A percentile compares a stretch with the other conserved stretches of the same genome.
Evolutionary conservation across 2,329 filamentous ascomycete genomes (phyloP).

Genomic region (Colletotrichum theobromicola): DNA sequence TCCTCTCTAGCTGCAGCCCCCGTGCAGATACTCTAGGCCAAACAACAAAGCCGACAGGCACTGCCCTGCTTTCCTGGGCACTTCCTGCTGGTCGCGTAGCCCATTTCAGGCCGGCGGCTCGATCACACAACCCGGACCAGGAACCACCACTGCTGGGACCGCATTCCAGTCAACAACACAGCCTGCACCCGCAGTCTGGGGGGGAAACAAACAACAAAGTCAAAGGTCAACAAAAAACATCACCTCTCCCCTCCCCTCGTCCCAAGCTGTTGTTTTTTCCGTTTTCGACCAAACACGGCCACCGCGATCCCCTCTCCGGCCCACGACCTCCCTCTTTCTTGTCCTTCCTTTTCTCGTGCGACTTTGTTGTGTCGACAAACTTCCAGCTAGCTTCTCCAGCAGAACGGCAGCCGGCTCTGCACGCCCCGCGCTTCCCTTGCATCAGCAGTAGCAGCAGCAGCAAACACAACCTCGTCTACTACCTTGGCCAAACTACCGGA

Average conservation of each 20-base stretch:
- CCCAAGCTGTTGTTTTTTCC: neutral
- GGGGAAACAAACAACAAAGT: constrained; percentile 16
- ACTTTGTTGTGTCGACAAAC: constrained; percentile 8
- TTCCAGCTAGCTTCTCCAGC: neutral
- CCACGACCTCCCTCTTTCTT: neutral
- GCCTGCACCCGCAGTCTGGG: neutral
- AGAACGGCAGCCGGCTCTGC: constrained; percentile 21
- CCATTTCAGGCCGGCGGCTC: neutral
- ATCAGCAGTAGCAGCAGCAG: neutral
- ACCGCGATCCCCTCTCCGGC: neutral
- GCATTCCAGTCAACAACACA: constrained; percentile 21
- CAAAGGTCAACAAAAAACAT: constrained; percentile 21
- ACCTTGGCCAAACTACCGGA: neutral
- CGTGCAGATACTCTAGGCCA: neutral
- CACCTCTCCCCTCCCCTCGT: neutral
- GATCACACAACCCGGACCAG: neutral
- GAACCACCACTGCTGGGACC: constrained; percentile 9
- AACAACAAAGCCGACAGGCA: constrained; percentile 21
- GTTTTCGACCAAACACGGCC: neutral
- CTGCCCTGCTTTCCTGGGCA: constrained; percentile 1
- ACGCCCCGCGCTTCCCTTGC: constrained; percentile 9
- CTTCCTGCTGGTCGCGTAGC: constrained; percentile 1
- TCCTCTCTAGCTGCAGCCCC: constrained; percentile 12
- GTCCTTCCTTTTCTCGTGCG: neutral
- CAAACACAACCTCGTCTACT: neutral